Evolutionary conservation across 208 protist species (phyloP).

Genomic region (Trypanosoma platydactyli): DNA sequence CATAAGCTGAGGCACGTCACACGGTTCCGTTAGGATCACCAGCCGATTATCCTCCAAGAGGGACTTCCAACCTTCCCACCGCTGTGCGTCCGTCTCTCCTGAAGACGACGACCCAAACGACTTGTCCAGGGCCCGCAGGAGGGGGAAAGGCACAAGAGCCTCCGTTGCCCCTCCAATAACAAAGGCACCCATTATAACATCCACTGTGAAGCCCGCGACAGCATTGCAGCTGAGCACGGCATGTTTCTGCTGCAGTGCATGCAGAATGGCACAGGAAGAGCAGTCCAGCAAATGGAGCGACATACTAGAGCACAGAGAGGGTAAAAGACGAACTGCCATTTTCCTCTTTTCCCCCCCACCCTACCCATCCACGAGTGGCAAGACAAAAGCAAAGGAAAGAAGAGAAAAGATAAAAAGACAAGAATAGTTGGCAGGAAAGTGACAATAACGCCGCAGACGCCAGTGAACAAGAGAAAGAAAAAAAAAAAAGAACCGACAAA

Average conservation of each 20-base stretch:
- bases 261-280: constrained; percentile 40
- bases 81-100: not conserved
- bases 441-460: not conserved
- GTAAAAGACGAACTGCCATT: constrained; percentile 13
- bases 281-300: constrained; percentile 47
- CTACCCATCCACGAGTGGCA: not conserved
- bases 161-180: constrained; percentile 48
- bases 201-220: constrained; percentile 22
- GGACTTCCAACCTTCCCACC: constrained; percentile 26
- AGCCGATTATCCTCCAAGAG: constrained; percentile 26
- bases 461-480: not conserved
- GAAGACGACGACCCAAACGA: constrained; percentile 18
- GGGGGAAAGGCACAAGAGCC: constrained; percentile 56
- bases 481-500: not conserved
- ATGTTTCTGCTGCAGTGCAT: constrained; percentile 10
- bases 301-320: constrained; percentile 18
- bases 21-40: constrained; percentile 22
- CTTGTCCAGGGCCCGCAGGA: constrained; percentile 30
- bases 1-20: constrained; percentile 25
- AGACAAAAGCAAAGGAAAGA: not conserved
- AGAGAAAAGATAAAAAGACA: not conserved
- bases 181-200: constrained; percentile 48
- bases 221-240: not conserved
- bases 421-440: not conserved
- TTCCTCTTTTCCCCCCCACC: not conserved